Percentiles rank a stretch among this genome's conserved stretches.
These are phyloP conservation scores for Phytophthora aleatoria DNA, from an alignment of 352 stramenopile genomes.

Conservation along the genomic window DNA sequence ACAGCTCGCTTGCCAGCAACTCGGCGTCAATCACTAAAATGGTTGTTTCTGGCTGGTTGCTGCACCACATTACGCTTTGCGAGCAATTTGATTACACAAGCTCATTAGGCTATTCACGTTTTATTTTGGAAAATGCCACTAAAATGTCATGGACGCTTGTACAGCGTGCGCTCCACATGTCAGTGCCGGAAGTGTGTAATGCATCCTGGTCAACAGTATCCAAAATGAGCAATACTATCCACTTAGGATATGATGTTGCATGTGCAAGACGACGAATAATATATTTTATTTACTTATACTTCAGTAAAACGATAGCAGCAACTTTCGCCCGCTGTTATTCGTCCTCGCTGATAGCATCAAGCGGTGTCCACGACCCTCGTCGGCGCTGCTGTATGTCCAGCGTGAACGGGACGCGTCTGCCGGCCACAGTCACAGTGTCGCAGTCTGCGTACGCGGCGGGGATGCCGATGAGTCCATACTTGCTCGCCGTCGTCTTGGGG, in stretches of 20 bases:
- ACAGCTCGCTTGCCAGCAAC: slow-evolving; percentile 47
- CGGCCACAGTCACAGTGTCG: slow-evolving; percentile 43
- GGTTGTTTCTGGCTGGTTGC: slow-evolving; percentile 2
- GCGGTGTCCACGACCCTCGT: slow-evolving; percentile 35
- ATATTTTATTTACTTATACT: neutral
- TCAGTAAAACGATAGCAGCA: neutral
- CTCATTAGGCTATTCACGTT: neutral
- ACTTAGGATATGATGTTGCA: too few relatives aligned
- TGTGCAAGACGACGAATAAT: neutral
- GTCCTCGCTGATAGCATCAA: slow-evolving; percentile 49
- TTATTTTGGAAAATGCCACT: neutral
- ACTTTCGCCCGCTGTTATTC: slow-evolving; percentile 10
- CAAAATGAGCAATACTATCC: too few relatives aligned
- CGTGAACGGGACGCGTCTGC: slow-evolving; percentile 50
- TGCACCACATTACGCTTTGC: slow-evolving; percentile 6
- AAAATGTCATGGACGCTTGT: neutral
- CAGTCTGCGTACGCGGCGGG: slow-evolving; percentile 44
- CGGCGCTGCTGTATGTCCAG: slow-evolving; percentile 46
- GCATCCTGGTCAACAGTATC: too few relatives aligned
- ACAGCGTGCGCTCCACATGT: neutral
- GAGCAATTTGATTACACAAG: slow-evolving; percentile 6
- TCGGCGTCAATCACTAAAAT: slow-evolving; percentile 9
- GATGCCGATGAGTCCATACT: slow-evolving; percentile 28
- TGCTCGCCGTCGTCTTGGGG: slow-evolving; percentile 19
- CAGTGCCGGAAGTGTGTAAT: too few relatives aligned